Evolutionary conservation across 2,329 filamentous ascomycete species (phyloP).

Genomic region (Tetracladium maxilliforme): DNA sequence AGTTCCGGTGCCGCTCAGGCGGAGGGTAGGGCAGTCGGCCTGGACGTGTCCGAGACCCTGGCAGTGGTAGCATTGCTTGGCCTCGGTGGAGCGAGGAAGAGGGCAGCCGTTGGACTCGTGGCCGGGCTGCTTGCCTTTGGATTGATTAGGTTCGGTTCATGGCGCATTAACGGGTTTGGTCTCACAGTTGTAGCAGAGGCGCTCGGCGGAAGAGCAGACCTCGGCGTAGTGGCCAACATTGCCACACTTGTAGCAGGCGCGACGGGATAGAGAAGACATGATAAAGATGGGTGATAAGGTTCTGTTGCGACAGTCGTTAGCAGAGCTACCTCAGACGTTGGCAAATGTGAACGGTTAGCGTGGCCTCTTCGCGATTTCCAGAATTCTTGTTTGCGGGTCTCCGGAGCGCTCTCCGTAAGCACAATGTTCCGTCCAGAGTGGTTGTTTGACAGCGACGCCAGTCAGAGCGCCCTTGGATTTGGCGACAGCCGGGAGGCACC

Average conservation of each 20-base stretch:
- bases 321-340: no score
- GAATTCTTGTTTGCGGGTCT: no score
- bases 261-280: slow-evolving; percentile 71
- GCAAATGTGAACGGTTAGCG: no score
- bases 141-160: slow-evolving; percentile 3
- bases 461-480: no score
- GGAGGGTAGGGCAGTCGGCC: slow-evolving; percentile 94
- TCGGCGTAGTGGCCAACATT: slow-evolving; percentile 72
- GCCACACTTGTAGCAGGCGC: slow-evolving; percentile 61
- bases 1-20: slow-evolving; percentile 68
- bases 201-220: slow-evolving; percentile 94
- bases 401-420: no score
- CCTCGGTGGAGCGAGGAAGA: slow-evolving; percentile 89
- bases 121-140: slow-evolving; percentile 66
- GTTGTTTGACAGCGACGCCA: no score
- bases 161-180: slow-evolving; percentile 7
- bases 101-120: slow-evolving; percentile 98
- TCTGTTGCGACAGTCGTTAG: no score
- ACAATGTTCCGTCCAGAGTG: no score
- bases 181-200: slow-evolving; percentile 98
- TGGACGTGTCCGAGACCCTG: slow-evolving; percentile 97
- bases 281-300: no score
- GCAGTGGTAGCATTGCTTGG: slow-evolving; percentile 99
- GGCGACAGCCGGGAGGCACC: no score
- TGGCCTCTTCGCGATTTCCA: no score